Conservation (phyloP, 176 grass and related monocot genomes). For the Triticum timopheevii region DNA sequence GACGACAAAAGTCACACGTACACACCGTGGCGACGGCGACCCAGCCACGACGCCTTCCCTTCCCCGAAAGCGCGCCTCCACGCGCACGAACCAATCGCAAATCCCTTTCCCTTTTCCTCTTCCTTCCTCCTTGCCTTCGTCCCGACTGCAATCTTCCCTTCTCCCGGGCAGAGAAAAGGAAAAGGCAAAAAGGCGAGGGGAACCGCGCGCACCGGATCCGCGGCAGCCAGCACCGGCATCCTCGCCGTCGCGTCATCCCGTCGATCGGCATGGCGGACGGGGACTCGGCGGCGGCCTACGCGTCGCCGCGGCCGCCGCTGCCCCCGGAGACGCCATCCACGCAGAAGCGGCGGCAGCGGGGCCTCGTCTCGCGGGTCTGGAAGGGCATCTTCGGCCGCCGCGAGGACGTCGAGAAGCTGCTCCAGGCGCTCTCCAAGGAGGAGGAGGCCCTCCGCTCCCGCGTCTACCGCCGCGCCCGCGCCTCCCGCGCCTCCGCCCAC, state of each 20-base stretch:
- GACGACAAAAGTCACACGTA: neutral
- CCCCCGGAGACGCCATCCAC: conserved; percentile 27
- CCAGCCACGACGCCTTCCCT: too few relatives aligned
- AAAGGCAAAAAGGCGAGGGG: neutral
- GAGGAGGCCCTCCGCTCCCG: conserved; percentile 67
- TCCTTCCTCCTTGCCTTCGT: neutral
- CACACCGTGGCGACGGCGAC: too few relatives aligned
- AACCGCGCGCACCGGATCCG: neutral
- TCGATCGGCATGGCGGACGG: conserved; percentile 48
- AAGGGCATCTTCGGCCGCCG: conserved; percentile 74
- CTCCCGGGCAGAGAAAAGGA: neutral
- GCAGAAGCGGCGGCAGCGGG: conserved; percentile 39
- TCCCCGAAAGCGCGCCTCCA: too few relatives aligned
- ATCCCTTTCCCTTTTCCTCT: neutral
- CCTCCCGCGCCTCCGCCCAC: conserved; percentile 55
- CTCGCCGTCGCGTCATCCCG: neutral
- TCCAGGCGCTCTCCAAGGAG: conserved; percentile 81
- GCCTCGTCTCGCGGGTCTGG: conserved; percentile 69
- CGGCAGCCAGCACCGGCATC: neutral
- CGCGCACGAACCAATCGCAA: neutral
- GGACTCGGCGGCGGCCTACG: conserved; percentile 11
- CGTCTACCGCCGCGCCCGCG: conserved; percentile 61
- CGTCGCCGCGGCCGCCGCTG: conserved; percentile 33
- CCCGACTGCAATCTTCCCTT: neutral
- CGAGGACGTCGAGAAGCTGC: conserved; percentile 81